Conservation (phyloP, 495 filamentous ascomycete genomes). For the Hypoxylon rickii region DNA sequence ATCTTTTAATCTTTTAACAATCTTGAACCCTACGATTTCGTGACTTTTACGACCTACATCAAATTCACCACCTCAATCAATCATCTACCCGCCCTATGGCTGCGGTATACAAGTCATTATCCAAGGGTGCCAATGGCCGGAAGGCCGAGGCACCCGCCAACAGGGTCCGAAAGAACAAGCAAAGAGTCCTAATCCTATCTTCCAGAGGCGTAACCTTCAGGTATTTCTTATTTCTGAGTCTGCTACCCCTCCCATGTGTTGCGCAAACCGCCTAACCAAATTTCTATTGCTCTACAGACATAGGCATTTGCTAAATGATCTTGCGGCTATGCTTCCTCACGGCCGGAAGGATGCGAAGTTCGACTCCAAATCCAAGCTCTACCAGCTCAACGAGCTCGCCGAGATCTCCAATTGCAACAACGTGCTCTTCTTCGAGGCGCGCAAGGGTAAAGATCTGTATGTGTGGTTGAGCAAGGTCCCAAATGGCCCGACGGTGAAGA, state of each 20-base stretch:
- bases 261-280: conserved; percentile 7
- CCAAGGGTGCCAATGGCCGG: conserved; percentile 64
- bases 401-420: conserved; percentile 99
- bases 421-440: conserved; percentile 93
- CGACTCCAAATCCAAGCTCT: conserved; percentile 92
- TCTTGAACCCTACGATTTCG: no score
- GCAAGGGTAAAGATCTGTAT: conserved; percentile 93
- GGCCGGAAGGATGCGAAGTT: conserved; percentile 93
- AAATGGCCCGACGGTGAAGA: conserved; percentile 84
- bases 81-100: conserved; percentile 65
- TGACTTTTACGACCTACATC: not conserved
- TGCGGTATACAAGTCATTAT: conserved; percentile 90
- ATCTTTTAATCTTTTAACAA: no score
- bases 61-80: not conserved
- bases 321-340: conserved; percentile 88
- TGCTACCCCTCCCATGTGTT: not conserved
- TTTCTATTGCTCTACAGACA: conserved; percentile 59
- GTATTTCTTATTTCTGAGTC: conserved; percentile 54
- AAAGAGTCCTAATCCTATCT: conserved; percentile 85
- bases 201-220: conserved; percentile 89
- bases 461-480: conserved; percentile 92
- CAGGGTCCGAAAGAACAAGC: conserved; percentile 59
- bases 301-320: conserved; percentile 87
- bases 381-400: conserved; percentile 92
- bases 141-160: conserved; percentile 45